phyloP scores from a whole-genome alignment of 2,329 filamentous ascomycete species.

The Lasiodiplodia citricola region DNA sequence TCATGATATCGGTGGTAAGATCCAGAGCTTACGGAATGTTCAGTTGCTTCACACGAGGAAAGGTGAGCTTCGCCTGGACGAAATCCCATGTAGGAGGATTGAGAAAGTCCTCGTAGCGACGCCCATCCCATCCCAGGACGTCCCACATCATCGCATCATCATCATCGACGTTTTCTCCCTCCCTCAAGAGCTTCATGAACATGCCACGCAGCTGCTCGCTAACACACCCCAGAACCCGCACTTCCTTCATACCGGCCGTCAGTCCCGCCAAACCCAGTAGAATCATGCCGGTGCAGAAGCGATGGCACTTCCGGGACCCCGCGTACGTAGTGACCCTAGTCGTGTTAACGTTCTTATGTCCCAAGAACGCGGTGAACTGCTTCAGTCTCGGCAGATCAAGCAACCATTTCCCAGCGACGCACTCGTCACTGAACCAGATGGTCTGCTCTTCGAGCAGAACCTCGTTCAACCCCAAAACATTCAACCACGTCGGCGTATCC shows the following conservation, averaged over 20 bases:
- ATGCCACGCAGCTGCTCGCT: neutral
- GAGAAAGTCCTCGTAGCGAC: neutral
- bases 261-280: neutral
- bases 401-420: neutral
- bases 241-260: neutral
- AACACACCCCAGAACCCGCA: neutral
- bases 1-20: neutral
- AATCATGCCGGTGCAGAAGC: neutral
- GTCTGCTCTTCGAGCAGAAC: too few species aligned
- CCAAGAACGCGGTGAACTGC: neutral
- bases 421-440: neutral
- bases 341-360: neutral
- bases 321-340: neutral
- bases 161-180: neutral
- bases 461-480: neutral
- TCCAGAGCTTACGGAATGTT: neutral
- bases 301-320: neutral
- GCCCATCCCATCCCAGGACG: neutral
- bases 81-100: too few species aligned
- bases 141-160: neutral
- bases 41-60: neutral
- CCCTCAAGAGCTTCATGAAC: neutral
- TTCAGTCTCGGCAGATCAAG: neutral
- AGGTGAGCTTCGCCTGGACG: neutral
- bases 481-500: neutral